These are phyloP conservation scores for Stagonosporopsis tanaceti DNA, from an alignment of 2,329 filamentous ascomycete species.

Conservation along the genomic window DNA sequence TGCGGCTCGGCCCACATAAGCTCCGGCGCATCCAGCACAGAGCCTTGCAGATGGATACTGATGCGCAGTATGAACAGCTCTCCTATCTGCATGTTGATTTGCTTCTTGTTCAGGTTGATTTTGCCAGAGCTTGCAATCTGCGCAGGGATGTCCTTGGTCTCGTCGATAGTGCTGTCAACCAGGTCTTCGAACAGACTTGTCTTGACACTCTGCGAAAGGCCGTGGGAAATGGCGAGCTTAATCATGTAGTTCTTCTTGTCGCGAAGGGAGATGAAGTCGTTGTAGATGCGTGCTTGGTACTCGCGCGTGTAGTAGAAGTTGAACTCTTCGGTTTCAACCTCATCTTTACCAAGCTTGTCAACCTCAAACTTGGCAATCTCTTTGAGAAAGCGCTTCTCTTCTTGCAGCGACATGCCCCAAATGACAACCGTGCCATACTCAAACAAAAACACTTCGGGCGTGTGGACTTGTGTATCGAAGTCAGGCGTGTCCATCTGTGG, in stretches of 20 bases:
- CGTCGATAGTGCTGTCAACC: conserved; percentile 90
- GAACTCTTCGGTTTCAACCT: conserved; percentile 95
- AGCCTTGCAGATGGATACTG: conserved; percentile 97
- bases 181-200: conserved; percentile 96
- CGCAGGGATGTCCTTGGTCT: conserved; percentile 89
- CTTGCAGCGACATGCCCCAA: conserved; percentile 93
- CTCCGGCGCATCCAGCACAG: conserved; percentile 94
- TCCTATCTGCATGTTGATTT: conserved; percentile 99
- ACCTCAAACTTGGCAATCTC: conserved; percentile 94
- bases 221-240: conserved; percentile 95
- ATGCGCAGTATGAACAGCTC: conserved; percentile 97
- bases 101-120: conserved; percentile 82
- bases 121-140: conserved; percentile 93
- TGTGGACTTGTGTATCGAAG: conserved; percentile 88
- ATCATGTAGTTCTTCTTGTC: conserved; percentile 98
- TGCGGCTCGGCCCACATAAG: conserved; percentile 99
- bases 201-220: conserved; percentile 94
- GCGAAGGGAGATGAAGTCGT: conserved; percentile 94
- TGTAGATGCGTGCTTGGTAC: conserved; percentile 98
- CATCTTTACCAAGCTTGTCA: conserved; percentile 86
- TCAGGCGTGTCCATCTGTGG: conserved; percentile 63
- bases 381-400: conserved; percentile 90
- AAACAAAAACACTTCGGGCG: conserved; percentile 93
- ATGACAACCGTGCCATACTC: conserved; percentile 98
- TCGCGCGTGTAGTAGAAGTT: conserved; percentile 99